phyloP scores from a whole-genome alignment of 2,329 filamentous ascomycete species.

The Ophiocordyceps unilateralis region DNA sequence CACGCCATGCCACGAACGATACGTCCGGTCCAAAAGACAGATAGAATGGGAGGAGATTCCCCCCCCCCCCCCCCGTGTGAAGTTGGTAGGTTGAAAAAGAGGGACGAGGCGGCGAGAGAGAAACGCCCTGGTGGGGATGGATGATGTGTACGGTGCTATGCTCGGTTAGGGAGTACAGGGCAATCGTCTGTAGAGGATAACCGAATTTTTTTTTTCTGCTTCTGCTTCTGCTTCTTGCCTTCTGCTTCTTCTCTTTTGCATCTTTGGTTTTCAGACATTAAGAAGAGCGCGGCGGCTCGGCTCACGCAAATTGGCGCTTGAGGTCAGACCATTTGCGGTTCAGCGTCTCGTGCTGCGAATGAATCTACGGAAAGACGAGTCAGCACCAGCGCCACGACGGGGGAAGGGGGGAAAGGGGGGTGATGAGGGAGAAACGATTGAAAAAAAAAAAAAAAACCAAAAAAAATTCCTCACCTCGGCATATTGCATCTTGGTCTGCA shows the following conservation, averaged over 20 bases:
- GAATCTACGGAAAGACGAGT: constrained; percentile 35
- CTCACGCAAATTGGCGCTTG: constrained; percentile 35
- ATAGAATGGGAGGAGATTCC: too few species aligned
- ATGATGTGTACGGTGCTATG: background rate
- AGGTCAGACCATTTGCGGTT: constrained; percentile 65
- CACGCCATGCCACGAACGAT: too few species aligned
- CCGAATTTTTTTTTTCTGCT: background rate
- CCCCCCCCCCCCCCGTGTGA: too few species aligned
- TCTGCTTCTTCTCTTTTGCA: background rate
- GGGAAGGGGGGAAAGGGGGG: too few species aligned
- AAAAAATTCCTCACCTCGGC: constrained; percentile 56
- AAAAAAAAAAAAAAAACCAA: background rate
- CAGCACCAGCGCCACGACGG: too few species aligned
- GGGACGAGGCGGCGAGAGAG: too few species aligned
- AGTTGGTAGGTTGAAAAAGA: too few species aligned
- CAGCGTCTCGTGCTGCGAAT: constrained; percentile 52
- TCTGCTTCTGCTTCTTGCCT: background rate
- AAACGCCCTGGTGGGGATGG: background rate
- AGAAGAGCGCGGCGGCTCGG: background rate
- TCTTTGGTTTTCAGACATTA: background rate
- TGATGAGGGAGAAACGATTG: background rate
- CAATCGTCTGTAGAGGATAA: background rate
- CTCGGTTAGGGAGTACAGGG: background rate
- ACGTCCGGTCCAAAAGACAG: too few species aligned
- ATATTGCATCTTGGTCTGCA: constrained; percentile 86